phyloP scores from a whole-genome alignment of 306 rosid genomes.

The Fragaria nilgerrensis region DNA sequence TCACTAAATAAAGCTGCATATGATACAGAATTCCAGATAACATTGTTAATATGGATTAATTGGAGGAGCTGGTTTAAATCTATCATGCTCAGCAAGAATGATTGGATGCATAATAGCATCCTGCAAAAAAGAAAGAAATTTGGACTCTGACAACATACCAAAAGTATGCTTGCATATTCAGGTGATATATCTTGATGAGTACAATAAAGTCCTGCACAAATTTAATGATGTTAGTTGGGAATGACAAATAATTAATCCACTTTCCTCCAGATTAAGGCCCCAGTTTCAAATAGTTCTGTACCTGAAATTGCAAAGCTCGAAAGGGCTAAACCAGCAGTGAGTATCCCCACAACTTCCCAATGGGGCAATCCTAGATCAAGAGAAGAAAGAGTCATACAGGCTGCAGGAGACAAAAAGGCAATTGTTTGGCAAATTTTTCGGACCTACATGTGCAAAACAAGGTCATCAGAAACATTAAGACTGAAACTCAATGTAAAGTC shows the following conservation, averaged over 20 bases:
- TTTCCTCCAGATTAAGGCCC: neutral
- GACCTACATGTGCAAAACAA: slow-evolving; percentile 48
- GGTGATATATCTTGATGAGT: slow-evolving; percentile 98
- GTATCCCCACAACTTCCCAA: slow-evolving; percentile 89
- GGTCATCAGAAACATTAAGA: slow-evolving; percentile 7
- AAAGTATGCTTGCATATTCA: slow-evolving; percentile 89
- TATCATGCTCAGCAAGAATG: slow-evolving; percentile 12
- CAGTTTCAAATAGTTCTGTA: slow-evolving; percentile 28
- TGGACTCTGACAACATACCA: slow-evolving; percentile 44
- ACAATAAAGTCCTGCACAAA: slow-evolving; percentile 82
- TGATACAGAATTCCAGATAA: neutral
- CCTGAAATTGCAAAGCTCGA: slow-evolving; percentile 97
- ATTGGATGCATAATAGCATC: slow-evolving; percentile 20
- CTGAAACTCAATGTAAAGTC: neutral
- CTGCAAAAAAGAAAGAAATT: neutral
- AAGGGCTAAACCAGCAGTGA: slow-evolving; percentile 87
- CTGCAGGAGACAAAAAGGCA: slow-evolving; percentile 93
- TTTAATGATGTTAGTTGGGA: slow-evolving; percentile 14
- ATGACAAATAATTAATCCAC: neutral
- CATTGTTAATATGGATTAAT: neutral
- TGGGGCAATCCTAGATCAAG: slow-evolving; percentile 93
- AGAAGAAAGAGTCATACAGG: slow-evolving; percentile 96
- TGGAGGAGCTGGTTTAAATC: slow-evolving; percentile 9
- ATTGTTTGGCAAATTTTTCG: slow-evolving; percentile 96
- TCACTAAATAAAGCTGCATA: neutral